These are phyloP conservation scores for Myriosclerotinia scirpicola DNA, from an alignment of 2,329 filamentous ascomycete genomes.

Conservation along the genomic window DNA sequence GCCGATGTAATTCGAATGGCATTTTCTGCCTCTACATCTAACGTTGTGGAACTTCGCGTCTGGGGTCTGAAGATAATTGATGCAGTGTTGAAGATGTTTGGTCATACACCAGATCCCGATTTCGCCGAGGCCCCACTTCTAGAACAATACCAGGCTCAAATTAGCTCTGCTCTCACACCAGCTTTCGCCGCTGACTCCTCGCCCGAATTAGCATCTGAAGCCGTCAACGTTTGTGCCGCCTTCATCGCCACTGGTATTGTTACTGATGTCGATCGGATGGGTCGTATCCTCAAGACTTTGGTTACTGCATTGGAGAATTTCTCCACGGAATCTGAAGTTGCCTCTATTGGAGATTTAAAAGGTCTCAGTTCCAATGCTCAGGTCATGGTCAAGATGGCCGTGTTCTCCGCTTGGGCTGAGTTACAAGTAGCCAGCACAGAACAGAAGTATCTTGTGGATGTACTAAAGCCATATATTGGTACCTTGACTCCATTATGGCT, in stretches of 20 bases:
- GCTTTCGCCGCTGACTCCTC: conserved; percentile 96
- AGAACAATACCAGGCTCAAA: conserved; percentile 98
- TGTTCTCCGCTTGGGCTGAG: conserved; percentile 96
- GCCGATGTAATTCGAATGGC: conserved; percentile 95
- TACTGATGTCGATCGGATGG: conserved; percentile 97
- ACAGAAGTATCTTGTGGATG: conserved; percentile 83
- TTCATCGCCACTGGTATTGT: conserved; percentile 98
- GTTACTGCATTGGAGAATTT: conserved; percentile 92
- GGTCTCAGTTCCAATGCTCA: conserved; percentile 93
- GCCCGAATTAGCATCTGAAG: conserved; percentile 90
- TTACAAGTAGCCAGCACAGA: conserved; percentile 93
- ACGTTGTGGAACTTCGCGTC: conserved; percentile 84
- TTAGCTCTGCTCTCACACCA: conserved; percentile 92
- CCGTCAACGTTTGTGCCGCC: conserved; percentile 95
- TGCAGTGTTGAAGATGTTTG: conserved; percentile 91
- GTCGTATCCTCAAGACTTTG: conserved; percentile 90
- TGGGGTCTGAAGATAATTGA: conserved; percentile 94
- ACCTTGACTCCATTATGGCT: conserved; percentile 92
- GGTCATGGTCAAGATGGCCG: conserved; percentile 97
- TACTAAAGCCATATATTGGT: conserved; percentile 86
- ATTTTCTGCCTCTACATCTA: conserved; percentile 94
- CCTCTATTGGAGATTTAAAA: conserved; percentile 88
- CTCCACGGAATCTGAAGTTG: conserved; percentile 74
- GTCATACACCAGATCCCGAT: conserved; percentile 90
- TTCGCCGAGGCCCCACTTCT: conserved; percentile 96